phyloP scores from a whole-genome alignment of 495 filamentous ascomycete species.

The Bacidia rubella region DNA sequence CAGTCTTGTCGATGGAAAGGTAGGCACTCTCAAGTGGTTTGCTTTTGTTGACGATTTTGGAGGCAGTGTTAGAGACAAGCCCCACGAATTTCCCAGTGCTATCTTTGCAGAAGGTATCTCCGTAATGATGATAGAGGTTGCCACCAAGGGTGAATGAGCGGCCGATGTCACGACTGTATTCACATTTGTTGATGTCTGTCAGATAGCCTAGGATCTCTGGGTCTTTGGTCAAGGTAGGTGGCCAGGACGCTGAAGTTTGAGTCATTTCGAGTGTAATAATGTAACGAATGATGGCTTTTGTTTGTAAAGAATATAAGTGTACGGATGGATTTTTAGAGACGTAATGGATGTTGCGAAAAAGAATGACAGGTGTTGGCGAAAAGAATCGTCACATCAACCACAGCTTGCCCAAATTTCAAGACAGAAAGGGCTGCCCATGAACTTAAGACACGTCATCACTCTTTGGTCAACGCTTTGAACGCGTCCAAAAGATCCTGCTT shows the following conservation, averaged over 20 bases:
- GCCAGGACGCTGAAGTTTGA: constrained; percentile 5
- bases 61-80: constrained; percentile 15
- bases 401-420: too few species aligned
- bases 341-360: neutral
- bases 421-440: too few species aligned
- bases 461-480: constrained; percentile 33
- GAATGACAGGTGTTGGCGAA: neutral
- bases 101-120: constrained; percentile 21
- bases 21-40: constrained; percentile 10
- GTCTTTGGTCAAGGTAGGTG: constrained; percentile 1
- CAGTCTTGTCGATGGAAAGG: constrained; percentile 3
- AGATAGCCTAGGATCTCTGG: constrained; percentile 16
- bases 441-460: neutral
- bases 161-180: constrained; percentile 19
- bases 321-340: neutral
- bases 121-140: constrained; percentile 15
- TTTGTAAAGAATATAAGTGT: neutral
- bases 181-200: constrained; percentile 4
- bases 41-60: constrained; percentile 6
- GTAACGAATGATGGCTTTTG: neutral
- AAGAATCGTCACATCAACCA: too few species aligned
- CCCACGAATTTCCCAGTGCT: constrained; percentile 17
- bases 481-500: constrained; percentile 58
- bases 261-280: neutral
- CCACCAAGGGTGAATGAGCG: constrained; percentile 13